phyloP scores from a whole-genome alignment of 176 grass and related monocot species.

The Melocanna baccifera region DNA sequence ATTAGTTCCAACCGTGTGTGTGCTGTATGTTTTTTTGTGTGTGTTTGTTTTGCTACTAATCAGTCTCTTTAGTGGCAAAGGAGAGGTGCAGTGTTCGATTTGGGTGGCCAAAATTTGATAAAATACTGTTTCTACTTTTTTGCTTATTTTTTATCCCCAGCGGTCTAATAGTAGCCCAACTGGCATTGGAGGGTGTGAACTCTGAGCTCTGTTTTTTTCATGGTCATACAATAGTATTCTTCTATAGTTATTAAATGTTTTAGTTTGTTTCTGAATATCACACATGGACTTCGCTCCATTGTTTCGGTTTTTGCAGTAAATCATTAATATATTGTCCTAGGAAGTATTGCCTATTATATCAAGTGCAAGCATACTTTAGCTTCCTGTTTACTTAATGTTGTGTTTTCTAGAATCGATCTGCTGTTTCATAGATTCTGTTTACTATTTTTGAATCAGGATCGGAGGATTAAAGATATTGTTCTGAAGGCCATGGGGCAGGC shows the following conservation, averaged over 20 bases:
- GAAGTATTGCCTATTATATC: neutral
- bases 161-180: neutral
- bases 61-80: neutral
- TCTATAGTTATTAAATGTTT: neutral
- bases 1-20: neutral
- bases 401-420: neutral
- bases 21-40: neutral
- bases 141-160: neutral
- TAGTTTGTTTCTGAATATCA: neutral
- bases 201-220: neutral
- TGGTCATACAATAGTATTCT: neutral
- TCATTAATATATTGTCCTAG: neutral
- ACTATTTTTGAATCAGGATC: slow-evolving; percentile 54
- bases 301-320: neutral
- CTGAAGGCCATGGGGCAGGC: slow-evolving; percentile 98
- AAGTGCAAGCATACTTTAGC: neutral
- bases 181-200: neutral
- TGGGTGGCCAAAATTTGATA: neutral
- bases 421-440: neutral
- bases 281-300: neutral
- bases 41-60: neutral
- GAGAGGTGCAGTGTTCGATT: neutral
- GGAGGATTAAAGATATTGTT: slow-evolving; percentile 76
- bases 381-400: neutral
- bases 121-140: neutral